Evolutionary conservation across 371 early-diverging fungal species (phyloP).

Genomic region (Rhizopus arrhizus): DNA sequence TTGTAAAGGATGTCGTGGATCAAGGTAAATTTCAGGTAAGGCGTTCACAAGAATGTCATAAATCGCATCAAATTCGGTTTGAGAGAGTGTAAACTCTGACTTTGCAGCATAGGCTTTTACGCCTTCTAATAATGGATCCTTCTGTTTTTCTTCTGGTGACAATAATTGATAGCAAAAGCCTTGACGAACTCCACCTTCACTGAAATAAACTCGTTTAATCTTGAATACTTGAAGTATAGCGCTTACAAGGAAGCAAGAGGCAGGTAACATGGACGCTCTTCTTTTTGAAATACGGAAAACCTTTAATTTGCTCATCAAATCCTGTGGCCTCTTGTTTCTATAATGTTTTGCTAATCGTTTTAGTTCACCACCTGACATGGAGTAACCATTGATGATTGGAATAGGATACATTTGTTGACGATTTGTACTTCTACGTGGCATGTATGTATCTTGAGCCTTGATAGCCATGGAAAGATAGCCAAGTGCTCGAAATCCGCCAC

Average conservation of each 20-base stretch:
- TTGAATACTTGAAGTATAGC: constrained; percentile 56
- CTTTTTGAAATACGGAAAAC: constrained; percentile 63
- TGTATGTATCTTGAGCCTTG: constrained; percentile 12
- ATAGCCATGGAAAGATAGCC: constrained; percentile 64
- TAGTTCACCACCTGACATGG: constrained; percentile 45
- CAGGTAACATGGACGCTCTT: constrained; percentile 63
- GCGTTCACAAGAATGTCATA: constrained; percentile 34
- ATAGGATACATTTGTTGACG: constrained; percentile 53
- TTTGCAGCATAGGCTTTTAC: constrained; percentile 49
- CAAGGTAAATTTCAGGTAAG: constrained; percentile 37
- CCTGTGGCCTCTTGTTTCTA: constrained; percentile 33
- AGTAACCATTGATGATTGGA: constrained; percentile 65
- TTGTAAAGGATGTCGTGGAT: constrained; percentile 36
- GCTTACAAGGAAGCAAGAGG: constrained; percentile 58
- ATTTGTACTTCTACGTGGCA: constrained; percentile 16
- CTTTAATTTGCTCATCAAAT: constrained; percentile 37
- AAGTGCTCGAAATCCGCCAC: constrained; percentile 64
- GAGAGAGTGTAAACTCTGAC: constrained; percentile 25
- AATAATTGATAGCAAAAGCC: constrained; percentile 59
- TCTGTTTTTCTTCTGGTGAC: constrained; percentile 44
- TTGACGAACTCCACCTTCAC: constrained; percentile 68
- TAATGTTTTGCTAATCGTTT: constrained; percentile 39
- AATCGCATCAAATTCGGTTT: constrained; percentile 42
- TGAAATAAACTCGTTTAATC: constrained; percentile 53
- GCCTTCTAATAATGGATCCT: constrained; percentile 59